A percentile compares a stretch with the other conserved stretches of the same genome.
These are phyloP conservation scores for Fomitopsis betulina DNA, from an alignment of 1,284 basidiomycete species.

Conservation along the genomic window DNA sequence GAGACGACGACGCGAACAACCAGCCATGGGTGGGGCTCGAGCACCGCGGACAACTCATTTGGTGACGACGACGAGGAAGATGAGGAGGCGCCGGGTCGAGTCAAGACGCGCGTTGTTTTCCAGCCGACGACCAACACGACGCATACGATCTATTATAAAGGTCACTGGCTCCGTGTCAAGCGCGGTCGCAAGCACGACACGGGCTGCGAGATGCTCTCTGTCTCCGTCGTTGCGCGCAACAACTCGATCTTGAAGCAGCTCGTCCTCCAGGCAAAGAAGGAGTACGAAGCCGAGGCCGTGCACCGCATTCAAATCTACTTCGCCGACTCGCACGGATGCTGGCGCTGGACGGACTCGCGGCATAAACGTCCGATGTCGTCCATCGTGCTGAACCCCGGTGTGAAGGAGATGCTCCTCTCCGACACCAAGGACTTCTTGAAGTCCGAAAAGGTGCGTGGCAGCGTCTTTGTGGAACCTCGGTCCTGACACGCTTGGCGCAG, in stretches of 20 bases:
- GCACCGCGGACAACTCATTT: constrained; percentile 51
- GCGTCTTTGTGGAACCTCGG: not conserved
- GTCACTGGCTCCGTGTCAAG: constrained; percentile 74
- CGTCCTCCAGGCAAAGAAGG: constrained; percentile 81
- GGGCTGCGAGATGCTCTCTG: constrained; percentile 66
- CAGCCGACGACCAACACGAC: constrained; percentile 80
- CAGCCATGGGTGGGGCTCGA: constrained; percentile 44
- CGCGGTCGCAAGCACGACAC: constrained; percentile 62
- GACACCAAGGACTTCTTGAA: constrained; percentile 80
- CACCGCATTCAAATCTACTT: constrained; percentile 84
- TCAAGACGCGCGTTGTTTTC: constrained; percentile 77
- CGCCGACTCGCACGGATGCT: constrained; percentile 79
- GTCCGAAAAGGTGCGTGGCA: constrained; percentile 59
- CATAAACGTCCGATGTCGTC: constrained; percentile 78
- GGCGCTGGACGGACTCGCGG: constrained; percentile 79
- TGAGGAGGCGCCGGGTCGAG: constrained; percentile 57
- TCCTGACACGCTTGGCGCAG: constrained; percentile 22
- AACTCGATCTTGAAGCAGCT: constrained; percentile 81
- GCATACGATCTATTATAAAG: constrained; percentile 77
- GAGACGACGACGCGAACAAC: constrained; percentile 74
- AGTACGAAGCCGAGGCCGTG: constrained; percentile 78
- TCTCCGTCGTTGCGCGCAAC: constrained; percentile 75
- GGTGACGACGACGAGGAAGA: constrained; percentile 53
- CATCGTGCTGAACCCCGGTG: constrained; percentile 77
- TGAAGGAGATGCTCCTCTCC: constrained; percentile 78